These are phyloP conservation scores for Solanum hybrid DNA, from an alignment of 305 asterid species.

Conservation along the genomic window DNA sequence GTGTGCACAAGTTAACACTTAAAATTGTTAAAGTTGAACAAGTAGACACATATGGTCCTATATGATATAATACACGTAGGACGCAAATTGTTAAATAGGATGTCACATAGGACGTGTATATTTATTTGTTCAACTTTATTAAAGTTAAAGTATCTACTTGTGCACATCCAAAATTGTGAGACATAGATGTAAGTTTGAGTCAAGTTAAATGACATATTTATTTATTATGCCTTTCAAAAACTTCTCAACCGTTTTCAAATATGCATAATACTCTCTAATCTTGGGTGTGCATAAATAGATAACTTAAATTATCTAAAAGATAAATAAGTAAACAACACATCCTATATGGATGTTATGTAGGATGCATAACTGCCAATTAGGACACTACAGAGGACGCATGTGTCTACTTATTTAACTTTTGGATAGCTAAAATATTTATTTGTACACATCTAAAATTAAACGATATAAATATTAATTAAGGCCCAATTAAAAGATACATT, in stretches of 20 bases:
- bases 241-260: neutral
- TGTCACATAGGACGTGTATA: neutral
- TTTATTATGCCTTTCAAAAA: neutral
- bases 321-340: no score
- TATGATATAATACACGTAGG: no score
- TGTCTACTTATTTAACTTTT: no score
- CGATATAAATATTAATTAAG: no score
- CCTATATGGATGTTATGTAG: neutral
- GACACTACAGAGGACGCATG: no score
- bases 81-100: neutral
- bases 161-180: no score
- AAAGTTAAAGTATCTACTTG: neutral
- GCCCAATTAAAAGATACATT: no score
- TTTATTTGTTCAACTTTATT: neutral
- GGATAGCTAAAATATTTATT: no score
- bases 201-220: neutral
- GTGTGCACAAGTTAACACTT: neutral
- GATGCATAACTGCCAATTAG: no score
- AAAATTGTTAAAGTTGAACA: neutral
- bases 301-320: neutral
- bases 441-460: neutral
- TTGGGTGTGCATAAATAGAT: neutral
- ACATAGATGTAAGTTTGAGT: neutral
- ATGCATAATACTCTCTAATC: neutral
- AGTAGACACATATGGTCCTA: no score